Conservation (phyloP, 2,329 filamentous ascomycete genomes). For the Fusarium sp. region DNA sequence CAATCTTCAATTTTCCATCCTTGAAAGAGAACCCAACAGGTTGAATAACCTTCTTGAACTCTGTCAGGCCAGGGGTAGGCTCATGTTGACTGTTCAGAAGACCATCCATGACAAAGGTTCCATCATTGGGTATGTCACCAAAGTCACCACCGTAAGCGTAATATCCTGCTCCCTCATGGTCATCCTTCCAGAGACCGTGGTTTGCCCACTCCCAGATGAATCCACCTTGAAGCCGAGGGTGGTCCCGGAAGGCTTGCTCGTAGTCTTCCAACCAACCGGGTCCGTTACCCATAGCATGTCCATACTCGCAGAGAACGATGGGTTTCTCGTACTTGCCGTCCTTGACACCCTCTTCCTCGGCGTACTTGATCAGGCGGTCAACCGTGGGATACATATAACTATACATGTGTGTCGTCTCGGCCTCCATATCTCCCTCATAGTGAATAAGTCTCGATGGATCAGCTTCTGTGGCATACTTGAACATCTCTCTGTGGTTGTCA, state of each 20-base stretch:
- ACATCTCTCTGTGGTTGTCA: slow-evolving; percentile 73
- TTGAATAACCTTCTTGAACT: slow-evolving; percentile 67
- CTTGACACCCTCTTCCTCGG: slow-evolving; percentile 53
- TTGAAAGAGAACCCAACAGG: slow-evolving; percentile 57
- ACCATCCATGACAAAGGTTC: slow-evolving; percentile 71
- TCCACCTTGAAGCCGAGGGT: slow-evolving; percentile 71
- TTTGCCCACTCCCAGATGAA: slow-evolving; percentile 75
- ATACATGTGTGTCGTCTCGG: slow-evolving; percentile 70
- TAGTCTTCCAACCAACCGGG: slow-evolving; percentile 77
- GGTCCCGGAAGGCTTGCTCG: slow-evolving; percentile 67
- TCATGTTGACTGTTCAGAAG: slow-evolving; percentile 62
- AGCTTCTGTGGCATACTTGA: slow-evolving; percentile 65
- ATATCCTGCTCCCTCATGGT: slow-evolving; percentile 55
- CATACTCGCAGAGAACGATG: slow-evolving; percentile 67
- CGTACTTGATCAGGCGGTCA: slow-evolving; percentile 58
- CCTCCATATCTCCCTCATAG: slow-evolving; percentile 71
- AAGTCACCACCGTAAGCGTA: slow-evolving; percentile 72
- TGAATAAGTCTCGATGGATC: slow-evolving; percentile 70
- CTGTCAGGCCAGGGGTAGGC: slow-evolving; percentile 64
- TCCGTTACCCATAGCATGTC: slow-evolving; percentile 77
- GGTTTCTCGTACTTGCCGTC: slow-evolving; percentile 63
- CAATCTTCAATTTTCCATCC: slow-evolving; percentile 50
- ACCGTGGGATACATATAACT: slow-evolving; percentile 73
- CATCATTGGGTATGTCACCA: slow-evolving; percentile 67
- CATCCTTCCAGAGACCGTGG: slow-evolving; percentile 64